Conservation (phyloP, 2,329 filamentous ascomycete species). For the Curvularia sp. region DNA sequence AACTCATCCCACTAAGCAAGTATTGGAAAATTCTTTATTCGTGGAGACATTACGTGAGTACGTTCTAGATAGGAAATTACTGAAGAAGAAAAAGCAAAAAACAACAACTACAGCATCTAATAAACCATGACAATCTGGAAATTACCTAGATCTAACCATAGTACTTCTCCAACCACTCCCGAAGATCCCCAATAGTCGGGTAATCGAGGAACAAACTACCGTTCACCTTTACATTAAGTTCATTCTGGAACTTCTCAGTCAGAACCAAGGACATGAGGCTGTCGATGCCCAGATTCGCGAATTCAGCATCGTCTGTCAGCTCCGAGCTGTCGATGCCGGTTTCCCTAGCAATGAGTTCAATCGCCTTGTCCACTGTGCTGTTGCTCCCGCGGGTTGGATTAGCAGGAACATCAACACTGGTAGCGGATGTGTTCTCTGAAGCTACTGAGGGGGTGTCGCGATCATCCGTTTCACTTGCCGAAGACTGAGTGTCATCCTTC, state of each 20-base stretch:
- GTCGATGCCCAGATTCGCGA: conserved; percentile 40
- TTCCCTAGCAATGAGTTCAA: conserved; percentile 33
- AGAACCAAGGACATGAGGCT: conserved; percentile 35
- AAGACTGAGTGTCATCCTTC: not conserved
- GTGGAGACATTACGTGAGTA: not conserved
- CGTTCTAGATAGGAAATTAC: not conserved
- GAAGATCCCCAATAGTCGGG: conserved; percentile 33
- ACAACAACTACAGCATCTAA: not conserved
- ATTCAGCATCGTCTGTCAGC: conserved; percentile 29
- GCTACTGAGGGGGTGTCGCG: conserved; percentile 1
- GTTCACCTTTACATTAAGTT: conserved; percentile 25
- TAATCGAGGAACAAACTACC: conserved; percentile 35
- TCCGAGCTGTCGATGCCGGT: conserved; percentile 25
- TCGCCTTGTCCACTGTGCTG: conserved; percentile 18
- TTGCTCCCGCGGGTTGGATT: not conserved
- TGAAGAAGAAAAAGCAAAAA: not conserved
- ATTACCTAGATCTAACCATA: conserved; percentile 10
- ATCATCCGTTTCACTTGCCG: not conserved
- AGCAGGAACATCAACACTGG: conserved; percentile 3
- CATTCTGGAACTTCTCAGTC: conserved; percentile 31
- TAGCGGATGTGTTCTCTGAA: conserved; percentile 6
- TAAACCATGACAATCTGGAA: not conserved
- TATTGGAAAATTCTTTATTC: not conserved
- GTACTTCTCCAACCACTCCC: conserved; percentile 28
- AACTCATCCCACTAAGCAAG: no score